Conservation (phyloP, 768 basidiomycete genomes). For the Hydnum rufescens region DNA sequence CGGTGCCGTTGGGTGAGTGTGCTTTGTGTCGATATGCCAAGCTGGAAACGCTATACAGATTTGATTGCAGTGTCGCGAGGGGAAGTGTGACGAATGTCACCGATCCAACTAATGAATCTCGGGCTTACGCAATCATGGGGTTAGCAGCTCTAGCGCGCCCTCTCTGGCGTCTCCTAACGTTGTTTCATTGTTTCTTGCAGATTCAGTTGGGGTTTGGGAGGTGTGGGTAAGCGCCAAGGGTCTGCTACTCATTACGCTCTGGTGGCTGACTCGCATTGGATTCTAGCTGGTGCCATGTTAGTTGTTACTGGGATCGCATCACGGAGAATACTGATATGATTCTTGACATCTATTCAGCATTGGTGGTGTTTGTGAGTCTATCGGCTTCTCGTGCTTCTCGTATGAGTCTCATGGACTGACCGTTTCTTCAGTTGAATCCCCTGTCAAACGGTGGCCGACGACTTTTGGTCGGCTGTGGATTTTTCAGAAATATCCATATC, state of each 20-base stretch:
- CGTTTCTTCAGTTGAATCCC: slow-evolving; percentile 43
- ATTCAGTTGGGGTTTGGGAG: slow-evolving; percentile 94
- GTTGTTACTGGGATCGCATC: neutral
- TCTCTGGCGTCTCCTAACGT: neutral
- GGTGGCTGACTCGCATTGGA: neutral
- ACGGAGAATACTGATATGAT: neutral
- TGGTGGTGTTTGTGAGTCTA: slow-evolving; percentile 54
- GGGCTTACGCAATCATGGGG: slow-evolving; percentile 89
- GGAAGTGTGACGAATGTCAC: slow-evolving; percentile 75
- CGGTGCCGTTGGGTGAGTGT: slow-evolving; percentile 46
- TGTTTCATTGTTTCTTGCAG: slow-evolving; percentile 19
- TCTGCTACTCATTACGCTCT: neutral
- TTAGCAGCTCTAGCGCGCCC: slow-evolving; percentile 20
- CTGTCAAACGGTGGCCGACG: slow-evolving; percentile 70
- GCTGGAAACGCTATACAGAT: neutral
- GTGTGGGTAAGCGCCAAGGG: slow-evolving; percentile 27
- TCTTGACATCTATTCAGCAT: slow-evolving; percentile 17
- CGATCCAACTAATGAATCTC: slow-evolving; percentile 78
- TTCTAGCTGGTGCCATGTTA: slow-evolving; percentile 39
- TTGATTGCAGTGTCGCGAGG: slow-evolving; percentile 46
- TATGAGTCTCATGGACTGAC: slow-evolving; percentile 10
- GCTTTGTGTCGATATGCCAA: neutral
- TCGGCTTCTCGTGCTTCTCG: neutral
- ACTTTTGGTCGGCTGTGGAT: slow-evolving; percentile 44
- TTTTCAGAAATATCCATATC: slow-evolving; percentile 70